phyloP scores from a whole-genome alignment of 805 yeast species.

The Barnettozyma botsteinii region DNA sequence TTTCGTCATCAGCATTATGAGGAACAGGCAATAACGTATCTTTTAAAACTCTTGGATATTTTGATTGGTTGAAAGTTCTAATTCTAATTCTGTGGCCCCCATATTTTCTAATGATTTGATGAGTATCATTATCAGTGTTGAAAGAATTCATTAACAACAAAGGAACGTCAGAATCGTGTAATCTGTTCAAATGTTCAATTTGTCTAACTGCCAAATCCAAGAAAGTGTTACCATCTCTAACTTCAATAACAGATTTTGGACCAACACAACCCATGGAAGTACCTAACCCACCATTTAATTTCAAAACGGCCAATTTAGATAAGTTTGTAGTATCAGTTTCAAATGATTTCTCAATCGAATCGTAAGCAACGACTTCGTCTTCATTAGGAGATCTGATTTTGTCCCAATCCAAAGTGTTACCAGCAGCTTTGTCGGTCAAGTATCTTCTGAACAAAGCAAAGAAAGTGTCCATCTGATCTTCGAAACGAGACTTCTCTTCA shows the following conservation, averaged over 20 bases:
- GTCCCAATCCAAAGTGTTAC: slow-evolving; percentile 87
- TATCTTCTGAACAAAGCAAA: slow-evolving; percentile 92
- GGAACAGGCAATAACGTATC: slow-evolving; percentile 98
- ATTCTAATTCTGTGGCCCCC: slow-evolving; percentile 94
- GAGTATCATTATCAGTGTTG: slow-evolving; percentile 95
- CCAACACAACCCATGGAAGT: slow-evolving; percentile 99
- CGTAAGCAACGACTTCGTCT: slow-evolving; percentile 84
- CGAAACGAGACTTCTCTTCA: slow-evolving; percentile 54
- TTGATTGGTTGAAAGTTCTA: slow-evolving; percentile 95
- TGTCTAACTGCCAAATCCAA: slow-evolving; percentile 94
- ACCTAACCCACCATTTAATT: slow-evolving; percentile 97
- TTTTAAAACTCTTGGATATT: slow-evolving; percentile 91
- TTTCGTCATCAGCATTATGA: slow-evolving; percentile 58
- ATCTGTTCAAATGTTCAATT: slow-evolving; percentile 89
- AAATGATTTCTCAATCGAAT: slow-evolving; percentile 38
- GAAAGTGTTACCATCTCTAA: slow-evolving; percentile 96
- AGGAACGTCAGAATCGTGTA: slow-evolving; percentile 89
- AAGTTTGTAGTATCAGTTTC: slow-evolving; percentile 35
- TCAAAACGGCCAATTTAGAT: slow-evolving; percentile 86
- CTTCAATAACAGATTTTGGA: slow-evolving; percentile 96
- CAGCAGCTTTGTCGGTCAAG: slow-evolving; percentile 81
- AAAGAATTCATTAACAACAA: slow-evolving; percentile 96
- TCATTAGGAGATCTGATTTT: slow-evolving; percentile 86
- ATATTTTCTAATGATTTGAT: slow-evolving; percentile 90
- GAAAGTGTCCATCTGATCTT: slow-evolving; percentile 89